Percentiles rank a stretch among this genome's conserved stretches.
These are phyloP conservation scores for Tolypocladium pustulatum DNA, from an alignment of 2,329 filamentous ascomycete species.

Conservation along the genomic window DNA sequence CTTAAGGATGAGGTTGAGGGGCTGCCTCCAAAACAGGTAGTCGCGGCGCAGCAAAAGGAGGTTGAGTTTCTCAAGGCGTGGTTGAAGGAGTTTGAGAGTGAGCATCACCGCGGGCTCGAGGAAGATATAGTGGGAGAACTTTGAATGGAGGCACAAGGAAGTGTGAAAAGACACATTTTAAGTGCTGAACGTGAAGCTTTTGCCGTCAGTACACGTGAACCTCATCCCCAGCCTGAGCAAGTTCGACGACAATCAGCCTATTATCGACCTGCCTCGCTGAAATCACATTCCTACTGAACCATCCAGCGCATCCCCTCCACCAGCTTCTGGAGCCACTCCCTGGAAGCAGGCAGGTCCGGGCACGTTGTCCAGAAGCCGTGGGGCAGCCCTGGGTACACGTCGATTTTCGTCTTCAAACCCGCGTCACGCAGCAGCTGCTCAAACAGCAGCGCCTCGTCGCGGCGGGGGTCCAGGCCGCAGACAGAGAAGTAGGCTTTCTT, in stretches of 20 bases:
- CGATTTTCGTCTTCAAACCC: constrained; percentile 23
- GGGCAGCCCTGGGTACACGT: constrained; percentile 28
- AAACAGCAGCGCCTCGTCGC: constrained; percentile 37
- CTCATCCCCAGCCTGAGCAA: not conserved
- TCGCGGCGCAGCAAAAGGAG: constrained; percentile 46
- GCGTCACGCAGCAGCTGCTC: constrained; percentile 24
- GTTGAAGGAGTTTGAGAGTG: constrained; percentile 44
- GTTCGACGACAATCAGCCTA: not conserved
- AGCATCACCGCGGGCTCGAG: not conserved
- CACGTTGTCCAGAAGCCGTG: constrained; percentile 31
- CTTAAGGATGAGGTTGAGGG: constrained; percentile 31
- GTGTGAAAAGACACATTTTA: too few relatives aligned
- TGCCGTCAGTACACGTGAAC: too few relatives aligned
- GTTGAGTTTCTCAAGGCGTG: constrained; percentile 55
- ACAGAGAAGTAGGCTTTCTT: constrained; percentile 33
- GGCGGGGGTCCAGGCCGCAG: constrained; percentile 34
- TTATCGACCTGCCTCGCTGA: not conserved
- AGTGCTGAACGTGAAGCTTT: not conserved
- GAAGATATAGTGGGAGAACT: not conserved
- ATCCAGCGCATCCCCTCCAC: constrained; percentile 13
- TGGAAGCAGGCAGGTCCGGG: constrained; percentile 17
- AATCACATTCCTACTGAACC: not conserved
- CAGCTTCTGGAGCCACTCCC: constrained; percentile 18
- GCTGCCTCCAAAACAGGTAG: constrained; percentile 50
- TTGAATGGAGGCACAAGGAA: not conserved